Evolutionary conservation across 2,329 filamentous ascomycete species (phyloP).

Genomic region (Scopulariopsis brevicaulis): DNA sequence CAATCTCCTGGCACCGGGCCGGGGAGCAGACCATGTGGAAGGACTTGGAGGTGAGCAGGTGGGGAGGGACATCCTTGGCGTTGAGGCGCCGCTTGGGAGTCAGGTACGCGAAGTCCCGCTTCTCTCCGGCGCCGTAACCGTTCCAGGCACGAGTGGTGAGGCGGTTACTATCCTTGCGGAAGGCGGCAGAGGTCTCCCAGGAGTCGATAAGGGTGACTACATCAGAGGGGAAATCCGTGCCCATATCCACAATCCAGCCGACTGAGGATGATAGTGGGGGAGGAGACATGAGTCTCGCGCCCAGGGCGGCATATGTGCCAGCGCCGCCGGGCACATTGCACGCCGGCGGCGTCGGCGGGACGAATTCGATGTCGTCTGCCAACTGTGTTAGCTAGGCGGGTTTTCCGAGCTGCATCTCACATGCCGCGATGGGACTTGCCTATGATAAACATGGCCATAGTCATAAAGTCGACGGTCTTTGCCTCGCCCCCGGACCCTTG

Average conservation of each 20-base stretch:
- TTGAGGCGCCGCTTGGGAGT: constrained; percentile 79
- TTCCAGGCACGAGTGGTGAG: constrained; percentile 90
- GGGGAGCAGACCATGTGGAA: constrained; percentile 87
- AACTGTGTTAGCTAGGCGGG: background rate
- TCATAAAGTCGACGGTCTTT: constrained; percentile 49
- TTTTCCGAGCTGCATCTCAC: background rate
- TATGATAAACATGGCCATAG: constrained; percentile 64
- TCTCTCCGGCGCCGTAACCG: constrained; percentile 64
- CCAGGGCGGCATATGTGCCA: constrained; percentile 76
- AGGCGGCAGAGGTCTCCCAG: constrained; percentile 66
- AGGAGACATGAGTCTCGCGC: constrained; percentile 79
- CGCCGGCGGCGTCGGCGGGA: constrained; percentile 55
- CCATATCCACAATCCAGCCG: constrained; percentile 86
- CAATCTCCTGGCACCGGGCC: constrained; percentile 62
- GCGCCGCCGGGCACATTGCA: constrained; percentile 78
- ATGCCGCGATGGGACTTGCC: constrained; percentile 33
- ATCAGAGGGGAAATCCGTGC: constrained; percentile 69
- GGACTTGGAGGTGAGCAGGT: constrained; percentile 58
- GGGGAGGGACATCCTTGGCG: constrained; percentile 54
- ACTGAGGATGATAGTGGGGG: constrained; percentile 52
- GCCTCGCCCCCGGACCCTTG: background rate
- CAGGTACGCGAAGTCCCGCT: constrained; percentile 71
- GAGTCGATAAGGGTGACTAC: constrained; percentile 52
- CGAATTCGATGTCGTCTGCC: constrained; percentile 89
- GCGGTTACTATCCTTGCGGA: constrained; percentile 54